Percentiles rank a stretch among this genome's conserved stretches.
phyloP scores from a whole-genome alignment of 2,329 filamentous ascomycete species.

The Fusarium cicatricum region DNA sequence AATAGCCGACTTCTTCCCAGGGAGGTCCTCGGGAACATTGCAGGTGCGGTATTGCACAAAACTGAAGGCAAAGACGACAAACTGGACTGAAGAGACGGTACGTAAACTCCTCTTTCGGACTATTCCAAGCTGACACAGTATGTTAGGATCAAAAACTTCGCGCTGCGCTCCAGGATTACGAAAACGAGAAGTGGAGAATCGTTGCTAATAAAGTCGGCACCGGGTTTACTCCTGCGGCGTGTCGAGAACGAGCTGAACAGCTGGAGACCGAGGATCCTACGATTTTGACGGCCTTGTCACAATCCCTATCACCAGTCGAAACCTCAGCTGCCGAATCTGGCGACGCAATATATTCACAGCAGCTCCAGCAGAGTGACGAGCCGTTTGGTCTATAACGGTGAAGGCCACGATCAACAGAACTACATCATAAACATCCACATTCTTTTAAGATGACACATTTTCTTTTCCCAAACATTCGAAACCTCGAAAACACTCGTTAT shows the following conservation, averaged over 20 bases:
- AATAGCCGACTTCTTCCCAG: conserved; percentile 95
- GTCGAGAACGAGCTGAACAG: conserved; percentile 80
- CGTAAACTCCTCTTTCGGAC: conserved; percentile 43
- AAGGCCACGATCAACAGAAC: conserved; percentile 17
- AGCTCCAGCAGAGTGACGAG: conserved; percentile 58
- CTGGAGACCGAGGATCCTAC: conserved; percentile 56
- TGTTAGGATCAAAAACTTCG: conserved; percentile 79
- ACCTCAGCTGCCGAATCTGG: conserved; percentile 38
- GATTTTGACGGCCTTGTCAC: conserved; percentile 57
- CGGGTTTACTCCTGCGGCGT: conserved; percentile 87
- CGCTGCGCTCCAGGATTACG: conserved; percentile 81
- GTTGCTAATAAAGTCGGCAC: conserved; percentile 90
- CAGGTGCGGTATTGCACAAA: conserved; percentile 97
- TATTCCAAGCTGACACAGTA: conserved; percentile 8
- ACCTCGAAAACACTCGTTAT: conserved; percentile 20
- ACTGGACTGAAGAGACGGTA: conserved; percentile 95
- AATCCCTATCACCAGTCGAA: conserved; percentile 61
- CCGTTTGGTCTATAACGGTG: conserved; percentile 3
- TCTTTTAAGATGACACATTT: conserved; percentile 1
- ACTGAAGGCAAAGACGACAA: conserved; percentile 89
- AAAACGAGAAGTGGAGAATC: conserved; percentile 92
- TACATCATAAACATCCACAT: conserved; percentile 1
- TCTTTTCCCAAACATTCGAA: conserved; percentile 13
- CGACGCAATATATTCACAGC: conserved; percentile 51
- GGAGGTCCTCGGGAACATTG: conserved; percentile 86